Conservation (phyloP, 371 early-diverging fungal genomes). For the Saksenaea oblongispora region DNA sequence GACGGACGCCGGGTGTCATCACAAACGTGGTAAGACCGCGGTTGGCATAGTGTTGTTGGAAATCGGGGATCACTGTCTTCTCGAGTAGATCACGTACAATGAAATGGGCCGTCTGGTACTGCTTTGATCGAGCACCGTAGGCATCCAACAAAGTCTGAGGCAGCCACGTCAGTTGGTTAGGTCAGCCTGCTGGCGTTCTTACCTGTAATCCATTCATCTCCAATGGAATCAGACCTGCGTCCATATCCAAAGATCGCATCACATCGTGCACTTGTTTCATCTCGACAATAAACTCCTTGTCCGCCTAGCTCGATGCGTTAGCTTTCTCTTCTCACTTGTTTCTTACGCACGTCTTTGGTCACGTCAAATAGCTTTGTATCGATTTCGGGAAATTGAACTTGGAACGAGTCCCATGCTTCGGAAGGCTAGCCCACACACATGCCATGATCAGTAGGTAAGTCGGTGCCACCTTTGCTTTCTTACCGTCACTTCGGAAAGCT, state of each 20-base stretch:
- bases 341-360: background rate
- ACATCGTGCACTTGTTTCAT: slow-evolving; percentile 10
- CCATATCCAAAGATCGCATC: slow-evolving; percentile 7
- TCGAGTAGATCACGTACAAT: slow-evolving; percentile 33
- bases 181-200: background rate
- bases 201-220: slow-evolving; percentile 24
- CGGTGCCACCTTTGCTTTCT: background rate
- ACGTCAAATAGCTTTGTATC: slow-evolving; percentile 10
- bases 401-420: slow-evolving; percentile 2
- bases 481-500: background rate
- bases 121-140: slow-evolving; percentile 35
- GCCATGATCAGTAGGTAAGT: no score
- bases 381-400: slow-evolving; percentile 3
- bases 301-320: slow-evolving; percentile 10
- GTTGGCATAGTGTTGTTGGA: slow-evolving; percentile 12
- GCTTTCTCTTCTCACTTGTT: background rate
- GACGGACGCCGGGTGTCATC: slow-evolving; percentile 19
- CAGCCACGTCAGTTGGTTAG: no score
- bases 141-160: slow-evolving; percentile 25
- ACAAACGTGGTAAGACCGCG: slow-evolving; percentile 25
- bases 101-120: slow-evolving; percentile 33
- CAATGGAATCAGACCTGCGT: slow-evolving; percentile 17
- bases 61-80: slow-evolving; percentile 30
- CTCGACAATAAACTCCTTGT: slow-evolving; percentile 16
- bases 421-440: background rate